Base-by-base conservation (phyloP, 2,329 filamentous ascomycete species). In the Xylariales sp. region DNA sequence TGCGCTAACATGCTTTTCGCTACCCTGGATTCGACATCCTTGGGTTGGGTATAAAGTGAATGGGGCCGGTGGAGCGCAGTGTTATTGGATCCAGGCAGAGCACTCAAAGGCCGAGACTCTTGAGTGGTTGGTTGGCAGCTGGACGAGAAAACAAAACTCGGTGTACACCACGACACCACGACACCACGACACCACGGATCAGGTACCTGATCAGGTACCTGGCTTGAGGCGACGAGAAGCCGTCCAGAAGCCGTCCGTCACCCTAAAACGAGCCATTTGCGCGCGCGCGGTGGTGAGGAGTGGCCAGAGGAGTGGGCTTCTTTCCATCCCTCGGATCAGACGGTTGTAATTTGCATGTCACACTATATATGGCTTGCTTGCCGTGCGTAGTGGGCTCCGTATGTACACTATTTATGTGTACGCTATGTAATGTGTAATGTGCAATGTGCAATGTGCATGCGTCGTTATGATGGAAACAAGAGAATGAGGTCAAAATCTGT, bases 1-100 rank as follows among this genome's bases (percentile, higher is more conserved):
- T 23, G 23, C 23, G 23, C 23, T 23, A 32, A 45, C 39, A 41
- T 39, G 45, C 16, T 50, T 62, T 18, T 66, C 63, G 63, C 54
- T 66, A 64, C 67, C 64, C 49, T 54, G 3, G 34, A 46, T 30
- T 58, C 52, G n/a, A 16, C 57, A 41, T 41, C 52, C 52, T 57
- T 69, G 67, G 67, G 60, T 69, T 67, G 67, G 67, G 67, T 69
- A 69, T 58, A 36, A 69, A 69, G 56, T 12, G 32, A 36, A 69
- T 39, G 56, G 64, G 53, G 46, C 63, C 39, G 34, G 46, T 48
- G 45, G 46, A 41, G 18, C 39, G 54, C 59, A 48, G 48, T 48
- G 46, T 34, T 28, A 45, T 46, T 41, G 56, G 59, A 67, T 54
- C 46, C 45, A 14, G 45, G 45, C 16, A 53, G 36, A 36, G 9